These are phyloP conservation scores for Solanum clarkiae DNA, from an alignment of 257 asterid genomes.

Conservation along the genomic window DNA sequence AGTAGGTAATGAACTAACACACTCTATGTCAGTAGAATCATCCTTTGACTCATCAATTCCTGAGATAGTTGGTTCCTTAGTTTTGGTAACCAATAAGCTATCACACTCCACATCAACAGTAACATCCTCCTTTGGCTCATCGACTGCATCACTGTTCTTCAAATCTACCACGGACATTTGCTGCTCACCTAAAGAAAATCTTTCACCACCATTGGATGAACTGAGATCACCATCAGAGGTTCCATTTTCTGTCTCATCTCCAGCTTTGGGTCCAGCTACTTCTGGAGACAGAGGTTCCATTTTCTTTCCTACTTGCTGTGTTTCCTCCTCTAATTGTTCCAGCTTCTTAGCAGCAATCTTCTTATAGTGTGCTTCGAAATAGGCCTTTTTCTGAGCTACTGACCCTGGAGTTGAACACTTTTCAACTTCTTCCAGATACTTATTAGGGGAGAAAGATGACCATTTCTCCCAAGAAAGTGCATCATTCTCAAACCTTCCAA, in stretches of 20 bases:
- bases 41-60: slow-evolving; percentile 8
- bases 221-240: neutral
- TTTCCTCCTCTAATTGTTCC: slow-evolving; percentile 60
- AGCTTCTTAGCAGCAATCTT: slow-evolving; percentile 74
- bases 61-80: slow-evolving; percentile 1
- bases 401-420: slow-evolving; percentile 83
- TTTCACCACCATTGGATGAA: slow-evolving; percentile 12
- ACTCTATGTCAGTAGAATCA: slow-evolving; percentile 11
- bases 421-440: slow-evolving; percentile 90
- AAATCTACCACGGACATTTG: neutral
- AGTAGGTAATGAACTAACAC: slow-evolving; percentile 11
- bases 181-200: slow-evolving; percentile 14
- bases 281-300: slow-evolving; percentile 7
- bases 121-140: slow-evolving; percentile 20
- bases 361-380: slow-evolving; percentile 92
- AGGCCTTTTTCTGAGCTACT: slow-evolving; percentile 89
- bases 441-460: slow-evolving; percentile 87
- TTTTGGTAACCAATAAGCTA: slow-evolving; percentile 11
- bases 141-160: neutral
- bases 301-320: neutral
- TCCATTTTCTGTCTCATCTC: neutral
- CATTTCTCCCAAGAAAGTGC: slow-evolving; percentile 92
- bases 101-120: slow-evolving; percentile 10
- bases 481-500: slow-evolving; percentile 80
- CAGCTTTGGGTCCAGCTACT: slow-evolving; percentile 14